These are phyloP conservation scores for Piloderma croceum DNA, from an alignment of 768 basidiomycete species.

Conservation along the genomic window DNA sequence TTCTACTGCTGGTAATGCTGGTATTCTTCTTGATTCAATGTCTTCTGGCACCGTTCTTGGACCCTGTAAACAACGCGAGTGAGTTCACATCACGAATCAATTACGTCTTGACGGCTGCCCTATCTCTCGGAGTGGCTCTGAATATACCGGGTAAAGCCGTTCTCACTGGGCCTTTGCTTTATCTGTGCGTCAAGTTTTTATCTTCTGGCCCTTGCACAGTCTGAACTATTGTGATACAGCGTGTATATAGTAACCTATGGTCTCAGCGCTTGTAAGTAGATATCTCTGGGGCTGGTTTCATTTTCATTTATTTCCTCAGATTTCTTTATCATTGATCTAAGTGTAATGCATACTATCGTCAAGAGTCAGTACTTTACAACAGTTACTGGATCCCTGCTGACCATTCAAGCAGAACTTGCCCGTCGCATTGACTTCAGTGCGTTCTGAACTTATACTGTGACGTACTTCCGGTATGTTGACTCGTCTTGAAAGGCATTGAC, in stretches of 20 bases:
- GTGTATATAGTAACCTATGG: constrained; percentile 59
- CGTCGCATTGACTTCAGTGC: constrained; percentile 73
- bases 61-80: constrained; percentile 68
- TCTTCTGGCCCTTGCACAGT: neutral
- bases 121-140: constrained; percentile 59
- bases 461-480: neutral
- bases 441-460: neutral
- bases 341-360: constrained; percentile 45
- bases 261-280: constrained; percentile 52
- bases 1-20: constrained; percentile 52
- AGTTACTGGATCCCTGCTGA: neutral
- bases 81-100: constrained; percentile 70
- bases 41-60: constrained; percentile 54
- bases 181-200: constrained; percentile 41
- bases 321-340: constrained; percentile 55
- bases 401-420: constrained; percentile 38
- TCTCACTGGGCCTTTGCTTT: constrained; percentile 59
- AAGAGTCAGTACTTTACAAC: constrained; percentile 44
- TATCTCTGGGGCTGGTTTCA: too few relatives aligned
- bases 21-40: constrained; percentile 61
- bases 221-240: constrained; percentile 21
- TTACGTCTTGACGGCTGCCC: constrained; percentile 58
- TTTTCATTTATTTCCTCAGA: constrained; percentile 36
- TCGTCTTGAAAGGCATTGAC: constrained; percentile 53
- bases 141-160: constrained; percentile 49